Evolutionary conservation across 2,329 filamentous ascomycete species (phyloP).

Genomic region (Fusarium domesticum): DNA sequence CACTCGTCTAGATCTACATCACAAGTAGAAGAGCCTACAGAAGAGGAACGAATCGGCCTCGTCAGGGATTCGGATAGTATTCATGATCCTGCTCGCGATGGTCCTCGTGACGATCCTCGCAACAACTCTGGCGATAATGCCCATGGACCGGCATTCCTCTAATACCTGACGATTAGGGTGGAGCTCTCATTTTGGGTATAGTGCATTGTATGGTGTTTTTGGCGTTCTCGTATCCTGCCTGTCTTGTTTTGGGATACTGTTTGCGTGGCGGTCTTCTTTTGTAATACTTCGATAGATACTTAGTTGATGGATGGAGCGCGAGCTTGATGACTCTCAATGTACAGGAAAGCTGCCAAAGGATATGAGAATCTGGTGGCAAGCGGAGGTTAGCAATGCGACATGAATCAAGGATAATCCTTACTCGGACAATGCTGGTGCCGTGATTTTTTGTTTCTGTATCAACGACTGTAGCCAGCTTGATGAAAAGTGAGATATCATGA

Average conservation of each 20-base stretch:
- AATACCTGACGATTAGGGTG: conserved; percentile 8
- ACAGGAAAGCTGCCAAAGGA: conserved; percentile 15
- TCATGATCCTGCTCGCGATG: too few species aligned
- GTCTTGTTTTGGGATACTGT: conserved; percentile 6
- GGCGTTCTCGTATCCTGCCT: conserved; percentile 17
- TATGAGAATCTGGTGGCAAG: conserved; percentile 3
- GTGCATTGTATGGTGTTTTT: conserved; percentile 26
- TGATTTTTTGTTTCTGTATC: too few species aligned
- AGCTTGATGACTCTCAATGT: conserved; percentile 25
- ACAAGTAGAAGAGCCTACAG: conserved; percentile 52
- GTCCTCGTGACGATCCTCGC: too few species aligned
- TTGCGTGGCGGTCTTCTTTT: conserved; percentile 21
- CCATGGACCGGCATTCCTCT: conserved; percentile 19
- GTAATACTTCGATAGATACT: conserved; percentile 23
- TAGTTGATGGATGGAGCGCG: conserved; percentile 17
- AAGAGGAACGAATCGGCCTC: conserved; percentile 79
- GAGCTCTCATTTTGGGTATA: conserved; percentile 6
- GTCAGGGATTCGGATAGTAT: conserved; percentile 57
- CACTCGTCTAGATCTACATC: conserved; percentile 31
- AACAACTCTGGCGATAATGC: too few species aligned
- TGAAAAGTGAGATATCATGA: too few species aligned
- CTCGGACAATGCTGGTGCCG: not conserved
- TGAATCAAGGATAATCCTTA: conserved; percentile 24
- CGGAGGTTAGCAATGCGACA: conserved; percentile 23
- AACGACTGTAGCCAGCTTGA: too few species aligned